Base-by-base conservation (phyloP, 108 stramenopile species). In the Skeletonema tropicum region DNA sequence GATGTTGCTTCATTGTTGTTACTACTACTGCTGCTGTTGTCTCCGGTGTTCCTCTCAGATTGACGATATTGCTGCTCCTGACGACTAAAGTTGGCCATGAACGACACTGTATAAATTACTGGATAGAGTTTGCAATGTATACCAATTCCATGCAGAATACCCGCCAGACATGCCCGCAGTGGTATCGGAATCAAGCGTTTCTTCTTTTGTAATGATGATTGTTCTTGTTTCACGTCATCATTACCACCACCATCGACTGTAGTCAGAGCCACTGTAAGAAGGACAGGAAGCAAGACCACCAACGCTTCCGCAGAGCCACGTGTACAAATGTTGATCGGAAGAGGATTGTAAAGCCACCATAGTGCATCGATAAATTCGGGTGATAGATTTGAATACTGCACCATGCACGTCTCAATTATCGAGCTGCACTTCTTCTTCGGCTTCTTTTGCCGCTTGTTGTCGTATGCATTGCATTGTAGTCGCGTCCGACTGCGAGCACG, bases 291-390 rank as follows among this genome's bases (percentile, higher is more conserved):
- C 15, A 96, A 60, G 15, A 94, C 94, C 55, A 94, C 83, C 10
- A 97, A 64, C 58, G 89, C 87, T 70, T 98, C 97, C 15, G 94
- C 86, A 30, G 90, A 92, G 15, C 97, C 97, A 36, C 97, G 70
- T 0, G 97, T 98, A 76, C 95, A 98, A 67, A 98, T 96, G 63
- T 97, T 97, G 59, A 98, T 96, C 8, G 96, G 85, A 19, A 98
- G 67, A 4, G 97, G 96, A 80, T 98, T 98, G 79, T 92, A 92
- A 38, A 90, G 41, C 90, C 91, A 93, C 90, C 85, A 89, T 21
- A 92, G 36, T 1, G 89, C 92, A 75, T 94, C 90, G 32, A 74
- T 64, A 13, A 90, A 62, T 38, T 79, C 70, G 12, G 71, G 46
- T 12, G 67, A 69, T 14, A 63, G 60, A 57, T 55, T 58, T 17